Conservation (phyloP, 306 rosid genomes). For the Vachellia collinsii region DNA sequence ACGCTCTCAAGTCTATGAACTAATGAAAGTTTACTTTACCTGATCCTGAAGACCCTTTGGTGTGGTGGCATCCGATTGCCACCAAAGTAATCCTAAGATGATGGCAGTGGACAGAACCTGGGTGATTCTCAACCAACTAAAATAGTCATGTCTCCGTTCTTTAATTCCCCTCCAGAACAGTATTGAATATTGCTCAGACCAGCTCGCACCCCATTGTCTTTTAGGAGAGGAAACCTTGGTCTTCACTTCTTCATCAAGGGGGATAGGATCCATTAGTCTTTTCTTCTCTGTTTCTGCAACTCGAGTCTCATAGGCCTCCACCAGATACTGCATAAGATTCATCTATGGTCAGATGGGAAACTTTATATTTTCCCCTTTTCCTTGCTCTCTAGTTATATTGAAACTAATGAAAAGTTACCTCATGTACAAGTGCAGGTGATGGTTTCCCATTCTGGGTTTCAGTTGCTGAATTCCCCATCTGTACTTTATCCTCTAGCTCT, state of each 20-base stretch:
- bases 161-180: constrained; percentile 84
- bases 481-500: constrained; percentile 86
- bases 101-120: constrained; percentile 95
- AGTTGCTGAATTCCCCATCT: constrained; percentile 59
- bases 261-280: constrained; percentile 59
- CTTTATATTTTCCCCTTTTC: not conserved
- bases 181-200: constrained; percentile 83
- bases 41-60: constrained; percentile 84
- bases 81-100: constrained; percentile 96
- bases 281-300: constrained; percentile 85
- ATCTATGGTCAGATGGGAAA: constrained; percentile 9
- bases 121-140: constrained; percentile 94
- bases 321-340: constrained; percentile 69
- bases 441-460: constrained; percentile 70
- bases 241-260: constrained; percentile 69
- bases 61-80: constrained; percentile 74
- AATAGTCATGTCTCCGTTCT: constrained; percentile 86
- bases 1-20: not conserved
- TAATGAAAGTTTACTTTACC: constrained; percentile 58
- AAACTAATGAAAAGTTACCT: constrained; percentile 52
- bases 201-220: constrained; percentile 87
- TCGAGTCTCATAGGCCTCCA: constrained; percentile 78
- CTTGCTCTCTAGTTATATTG: not conserved
- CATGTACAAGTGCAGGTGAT: constrained; percentile 81
- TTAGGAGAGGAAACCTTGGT: constrained; percentile 51